These are phyloP conservation scores for Stephanodiscus minutulus DNA, from an alignment of 108 stramenopile genomes.

Conservation along the genomic window DNA sequence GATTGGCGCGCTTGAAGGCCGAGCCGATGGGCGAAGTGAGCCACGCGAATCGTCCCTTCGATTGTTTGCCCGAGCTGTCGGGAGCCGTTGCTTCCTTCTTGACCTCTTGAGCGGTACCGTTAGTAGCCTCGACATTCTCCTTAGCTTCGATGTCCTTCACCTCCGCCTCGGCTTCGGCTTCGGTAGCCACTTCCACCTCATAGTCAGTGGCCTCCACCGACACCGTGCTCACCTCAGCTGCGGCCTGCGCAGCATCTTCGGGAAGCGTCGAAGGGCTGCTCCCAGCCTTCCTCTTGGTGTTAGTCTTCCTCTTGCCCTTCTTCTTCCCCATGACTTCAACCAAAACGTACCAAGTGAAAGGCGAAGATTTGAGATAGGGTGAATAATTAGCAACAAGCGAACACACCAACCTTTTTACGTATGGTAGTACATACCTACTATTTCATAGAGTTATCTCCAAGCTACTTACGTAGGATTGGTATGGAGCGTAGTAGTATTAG, in stretches of 20 bases:
- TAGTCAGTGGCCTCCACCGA: slow-evolving; percentile 13
- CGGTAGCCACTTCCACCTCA: slow-evolving; percentile 9
- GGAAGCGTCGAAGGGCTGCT: background rate
- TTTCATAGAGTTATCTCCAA: no score
- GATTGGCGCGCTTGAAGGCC: background rate
- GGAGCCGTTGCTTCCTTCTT: background rate
- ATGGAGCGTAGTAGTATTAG: no score
- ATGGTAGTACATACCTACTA: no score
- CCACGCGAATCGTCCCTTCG: background rate
- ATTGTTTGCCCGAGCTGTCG: background rate
- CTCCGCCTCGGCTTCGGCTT: background rate
- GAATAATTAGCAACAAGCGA: no score
- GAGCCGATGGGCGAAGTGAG: background rate
- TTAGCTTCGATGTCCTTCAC: background rate
- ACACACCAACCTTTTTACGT: no score
- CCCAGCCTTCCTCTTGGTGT: slow-evolving; percentile 8
- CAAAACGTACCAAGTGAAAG: no score
- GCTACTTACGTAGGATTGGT: no score
- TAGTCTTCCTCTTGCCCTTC: slow-evolving; percentile 9
- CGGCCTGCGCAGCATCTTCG: slow-evolving; percentile 2
- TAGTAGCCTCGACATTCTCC: slow-evolving; percentile 4
- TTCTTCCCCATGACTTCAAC: slow-evolving; percentile 14
- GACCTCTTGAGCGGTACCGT: background rate
- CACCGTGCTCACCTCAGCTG: slow-evolving; percentile 5
- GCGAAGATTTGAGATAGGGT: no score